Base-by-base conservation (phyloP, 2,329 filamentous ascomycete genomes). In the Hymenotorrendiella dingleyae region DNA sequence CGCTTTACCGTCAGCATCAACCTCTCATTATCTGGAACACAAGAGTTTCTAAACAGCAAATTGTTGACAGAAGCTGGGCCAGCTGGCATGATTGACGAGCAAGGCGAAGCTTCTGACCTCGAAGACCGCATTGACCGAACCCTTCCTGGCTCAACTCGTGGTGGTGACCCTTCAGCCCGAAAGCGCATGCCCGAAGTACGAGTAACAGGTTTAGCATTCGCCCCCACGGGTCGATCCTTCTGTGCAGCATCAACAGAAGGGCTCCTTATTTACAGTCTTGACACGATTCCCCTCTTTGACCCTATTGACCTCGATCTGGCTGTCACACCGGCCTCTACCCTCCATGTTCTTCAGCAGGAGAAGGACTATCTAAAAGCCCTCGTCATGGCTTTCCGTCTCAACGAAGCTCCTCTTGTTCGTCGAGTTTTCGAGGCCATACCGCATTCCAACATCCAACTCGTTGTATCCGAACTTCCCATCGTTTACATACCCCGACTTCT, bases 1-100 rank as follows among this genome's bases (percentile, higher is more conserved):
- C 96, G 96, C 62, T 98, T 85, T 61, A 96, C 91, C 2, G 90
- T 97, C 57, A 94, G 87, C 55, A 79, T 95, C 58, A 98, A 98
- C 64, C 72, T 96, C n/a, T 94, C 90, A 2, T 71, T 98, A 3
- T 90, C 94, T 16, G 93, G 93, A 35, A 98, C 93, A 1, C 91
- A 97, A 60, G 93, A 98, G 63, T 95, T 94, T 64, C 75, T 98
- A 52, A 97, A 95, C 73, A 95, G 88, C 69, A 87, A 84, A 57
- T 73, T 86, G 16, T 75, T 98, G 56, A 96, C 90, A 9, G 93
- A 97, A 67, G 91, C 86, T 11, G 93, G 93, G 1, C 86, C 93
- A 1, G 68, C 75, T 41, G 90, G 76, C 6, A 78, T 94, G n/a
- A 76, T 98, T 14, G 91, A 98, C 58, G 84, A 89, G 40, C 80